Evolutionary conservation across 106 monocot species (phyloP).

Genomic region (Dendrobium officinale): DNA sequence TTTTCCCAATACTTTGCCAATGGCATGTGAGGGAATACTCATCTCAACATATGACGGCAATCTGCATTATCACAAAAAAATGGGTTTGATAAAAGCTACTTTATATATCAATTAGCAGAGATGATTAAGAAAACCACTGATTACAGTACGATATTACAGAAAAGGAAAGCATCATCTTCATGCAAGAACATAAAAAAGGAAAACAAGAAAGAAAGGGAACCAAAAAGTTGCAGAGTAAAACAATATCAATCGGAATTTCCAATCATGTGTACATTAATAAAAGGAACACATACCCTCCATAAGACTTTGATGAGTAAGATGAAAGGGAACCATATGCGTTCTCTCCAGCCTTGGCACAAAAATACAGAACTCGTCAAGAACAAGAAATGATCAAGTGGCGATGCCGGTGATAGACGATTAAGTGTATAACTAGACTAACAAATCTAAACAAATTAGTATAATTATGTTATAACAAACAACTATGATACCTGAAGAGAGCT

Average conservation of each 20-base stretch:
- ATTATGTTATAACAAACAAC: not conserved
- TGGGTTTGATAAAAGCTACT: not conserved
- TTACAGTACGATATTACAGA: not conserved
- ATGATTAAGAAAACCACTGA: not conserved
- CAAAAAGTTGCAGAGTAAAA: not conserved
- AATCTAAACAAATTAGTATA: not conserved
- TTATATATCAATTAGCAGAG: not conserved
- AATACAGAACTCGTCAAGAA: not conserved
- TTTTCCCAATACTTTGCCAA: constrained; percentile 86
- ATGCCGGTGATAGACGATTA: not conserved
- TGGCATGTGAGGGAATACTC: constrained; percentile 70
- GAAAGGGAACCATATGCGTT: constrained; percentile 47
- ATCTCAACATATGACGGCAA: constrained; percentile 51
- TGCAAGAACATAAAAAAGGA: not conserved
- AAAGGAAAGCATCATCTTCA: not conserved
- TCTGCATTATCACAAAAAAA: constrained; percentile 22
- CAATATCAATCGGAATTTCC: not conserved
- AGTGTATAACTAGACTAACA: not conserved
- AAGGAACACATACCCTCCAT: constrained; percentile 47
- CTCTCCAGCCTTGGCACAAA: constrained; percentile 47
- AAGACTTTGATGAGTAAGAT: constrained; percentile 56
- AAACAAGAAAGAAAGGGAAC: not conserved
- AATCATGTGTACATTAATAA: not conserved
- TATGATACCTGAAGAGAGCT: constrained; percentile 53
- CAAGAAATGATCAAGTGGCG: not conserved